Percentiles rank a stretch among this genome's conserved stretches.
Evolutionary conservation across 306 rosid species (phyloP).

Genomic region (Begonia masoniana): DNA sequence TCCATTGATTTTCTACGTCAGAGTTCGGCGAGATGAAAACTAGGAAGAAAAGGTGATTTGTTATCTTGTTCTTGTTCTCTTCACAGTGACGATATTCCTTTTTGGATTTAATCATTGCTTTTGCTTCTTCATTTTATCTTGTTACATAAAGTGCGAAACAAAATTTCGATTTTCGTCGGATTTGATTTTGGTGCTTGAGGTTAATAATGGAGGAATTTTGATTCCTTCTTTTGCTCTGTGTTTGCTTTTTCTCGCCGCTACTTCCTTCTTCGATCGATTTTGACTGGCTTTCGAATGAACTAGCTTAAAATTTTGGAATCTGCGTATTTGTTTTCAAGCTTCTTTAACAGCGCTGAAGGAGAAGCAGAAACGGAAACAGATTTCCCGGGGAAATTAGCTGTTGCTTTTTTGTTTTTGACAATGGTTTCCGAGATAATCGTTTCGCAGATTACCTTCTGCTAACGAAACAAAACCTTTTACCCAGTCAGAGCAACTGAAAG

Average conservation of each 20-base stretch:
- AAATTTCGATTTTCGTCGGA: too few species aligned
- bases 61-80: not conserved
- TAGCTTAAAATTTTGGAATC: too few species aligned
- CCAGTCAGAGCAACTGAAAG: too few species aligned
- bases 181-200: too few species aligned
- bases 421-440: not conserved
- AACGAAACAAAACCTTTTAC: not conserved
- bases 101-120: conserved; percentile 1
- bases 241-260: too few species aligned
- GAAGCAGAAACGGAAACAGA: not conserved
- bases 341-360: too few species aligned
- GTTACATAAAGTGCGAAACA: too few species aligned
- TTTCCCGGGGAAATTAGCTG: not conserved
- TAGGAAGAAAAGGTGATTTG: not conserved
- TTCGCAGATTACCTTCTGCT: not conserved
- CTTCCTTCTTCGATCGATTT: not conserved
- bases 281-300: not conserved
- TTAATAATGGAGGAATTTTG: too few species aligned
- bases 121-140: not conserved
- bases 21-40: not conserved
- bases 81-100: not conserved
- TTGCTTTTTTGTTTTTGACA: not conserved
- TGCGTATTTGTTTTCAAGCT: too few species aligned
- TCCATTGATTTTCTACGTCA: not conserved
- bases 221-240: too few species aligned